Evolutionary conservation across 768 basidiomycete species (phyloP).

Genomic region (Gloeopeniophorella convolvens): DNA sequence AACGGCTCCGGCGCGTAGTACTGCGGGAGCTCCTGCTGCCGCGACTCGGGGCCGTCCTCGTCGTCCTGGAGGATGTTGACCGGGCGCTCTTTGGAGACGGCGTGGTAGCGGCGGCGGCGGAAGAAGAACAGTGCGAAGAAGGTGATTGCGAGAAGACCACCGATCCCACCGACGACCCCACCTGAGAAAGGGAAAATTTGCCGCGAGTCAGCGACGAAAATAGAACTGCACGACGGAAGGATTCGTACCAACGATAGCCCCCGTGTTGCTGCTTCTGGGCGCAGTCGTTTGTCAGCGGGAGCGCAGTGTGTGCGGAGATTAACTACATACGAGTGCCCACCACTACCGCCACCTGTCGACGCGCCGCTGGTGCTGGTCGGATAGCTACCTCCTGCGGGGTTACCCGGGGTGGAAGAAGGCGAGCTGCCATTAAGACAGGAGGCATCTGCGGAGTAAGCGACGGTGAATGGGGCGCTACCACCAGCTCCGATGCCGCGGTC

Average conservation of each 20-base stretch:
- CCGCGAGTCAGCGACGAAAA: neutral
- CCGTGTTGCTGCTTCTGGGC: conserved; percentile 12
- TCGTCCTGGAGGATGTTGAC: conserved; percentile 58
- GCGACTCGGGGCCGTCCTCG: conserved; percentile 44
- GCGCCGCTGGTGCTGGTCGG: conserved; percentile 46
- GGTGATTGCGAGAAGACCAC: conserved; percentile 36
- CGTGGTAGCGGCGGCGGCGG: conserved; percentile 38
- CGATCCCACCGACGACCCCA: conserved; percentile 54
- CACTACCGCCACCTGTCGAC: conserved; percentile 23
- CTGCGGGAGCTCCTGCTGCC: conserved; percentile 50
- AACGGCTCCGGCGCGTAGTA: conserved; percentile 75
- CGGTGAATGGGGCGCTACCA: conserved; percentile 55
- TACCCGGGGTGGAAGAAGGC: conserved; percentile 72
- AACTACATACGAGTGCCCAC: conserved; percentile 20
- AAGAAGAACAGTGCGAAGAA: conserved; percentile 43
- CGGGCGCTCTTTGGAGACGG: conserved; percentile 47
- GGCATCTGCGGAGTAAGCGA: conserved; percentile 44
- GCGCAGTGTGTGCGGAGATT: neutral
- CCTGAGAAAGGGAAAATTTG: conserved; percentile 42
- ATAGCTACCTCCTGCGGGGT: conserved; percentile 68
- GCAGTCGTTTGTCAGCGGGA: neutral
- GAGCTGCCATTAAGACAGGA: conserved; percentile 54
- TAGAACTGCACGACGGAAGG: no score
- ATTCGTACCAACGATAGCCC: conserved; percentile 14
- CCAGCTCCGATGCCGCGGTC: conserved; percentile 57